A percentile compares a stretch with the other conserved stretches of the same genome.
Conservation (phyloP, 352 stramenopile species). For the Phytophthora lateralis region DNA sequence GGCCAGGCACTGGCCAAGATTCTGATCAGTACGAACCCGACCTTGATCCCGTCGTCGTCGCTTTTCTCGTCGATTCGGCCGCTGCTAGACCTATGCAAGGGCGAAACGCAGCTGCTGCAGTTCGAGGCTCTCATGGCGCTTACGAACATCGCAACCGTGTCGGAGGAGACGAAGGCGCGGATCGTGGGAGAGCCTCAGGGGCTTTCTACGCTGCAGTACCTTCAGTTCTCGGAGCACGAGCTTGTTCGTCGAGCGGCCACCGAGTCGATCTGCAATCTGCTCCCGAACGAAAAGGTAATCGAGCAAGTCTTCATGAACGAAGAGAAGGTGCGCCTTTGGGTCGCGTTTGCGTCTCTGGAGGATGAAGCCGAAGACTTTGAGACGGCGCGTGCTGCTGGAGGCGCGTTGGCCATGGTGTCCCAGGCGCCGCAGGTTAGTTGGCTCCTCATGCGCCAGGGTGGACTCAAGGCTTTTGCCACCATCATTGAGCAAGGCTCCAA, state of each 20-base stretch:
- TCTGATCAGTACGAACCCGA: slow-evolving; percentile 97
- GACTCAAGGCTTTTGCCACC: slow-evolving; percentile 54
- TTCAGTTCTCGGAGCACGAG: slow-evolving; percentile 98
- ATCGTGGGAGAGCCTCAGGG: slow-evolving; percentile 73
- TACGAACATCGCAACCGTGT: slow-evolving; percentile 96
- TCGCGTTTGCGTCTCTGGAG: slow-evolving; percentile 93
- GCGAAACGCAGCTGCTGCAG: slow-evolving; percentile 91
- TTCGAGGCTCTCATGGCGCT: slow-evolving; percentile 97
- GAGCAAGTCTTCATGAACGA: slow-evolving; percentile 92
- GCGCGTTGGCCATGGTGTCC: slow-evolving; percentile 94
- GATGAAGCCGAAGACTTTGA: slow-evolving; percentile 93
- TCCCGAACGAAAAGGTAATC: slow-evolving; percentile 94
- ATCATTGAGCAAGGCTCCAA: slow-evolving; percentile 61
- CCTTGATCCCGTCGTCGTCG: slow-evolving; percentile 81
- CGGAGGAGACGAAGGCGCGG: slow-evolving; percentile 94
- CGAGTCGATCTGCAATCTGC: slow-evolving; percentile 96
- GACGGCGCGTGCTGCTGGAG: slow-evolving; percentile 90
- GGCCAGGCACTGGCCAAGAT: slow-evolving; percentile 95
- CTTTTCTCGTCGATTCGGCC: slow-evolving; percentile 81
- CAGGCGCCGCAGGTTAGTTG: slow-evolving; percentile 76
- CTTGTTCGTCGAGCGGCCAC: slow-evolving; percentile 96
- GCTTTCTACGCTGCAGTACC: slow-evolving; percentile 78
- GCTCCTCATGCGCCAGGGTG: slow-evolving; percentile 72
- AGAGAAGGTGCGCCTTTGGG: slow-evolving; percentile 94
- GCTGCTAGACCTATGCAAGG: slow-evolving; percentile 94